Evolutionary conservation across 768 basidiomycete species (phyloP).

Genomic region (Leucogyrophana mollusca): DNA sequence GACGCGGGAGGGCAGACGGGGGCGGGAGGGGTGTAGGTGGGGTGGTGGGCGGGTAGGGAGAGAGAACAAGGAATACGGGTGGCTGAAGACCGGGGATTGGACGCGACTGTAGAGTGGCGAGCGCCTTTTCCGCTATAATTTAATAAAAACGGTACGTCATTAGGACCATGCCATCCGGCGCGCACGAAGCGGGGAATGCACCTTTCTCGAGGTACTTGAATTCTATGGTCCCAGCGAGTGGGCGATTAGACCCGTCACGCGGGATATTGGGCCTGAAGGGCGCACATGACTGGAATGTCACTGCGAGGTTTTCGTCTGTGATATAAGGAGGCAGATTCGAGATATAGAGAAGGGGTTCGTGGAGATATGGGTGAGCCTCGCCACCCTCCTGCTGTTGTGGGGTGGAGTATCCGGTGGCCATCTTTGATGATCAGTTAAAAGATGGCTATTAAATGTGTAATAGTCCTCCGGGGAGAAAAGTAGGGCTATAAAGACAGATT

Average conservation of each 20-base stretch:
- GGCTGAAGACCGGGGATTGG: slow-evolving; percentile 62
- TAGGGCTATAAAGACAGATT: slow-evolving; percentile 1
- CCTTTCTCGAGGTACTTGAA: slow-evolving; percentile 83
- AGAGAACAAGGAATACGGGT: slow-evolving; percentile 63
- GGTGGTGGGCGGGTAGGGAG: slow-evolving; percentile 80
- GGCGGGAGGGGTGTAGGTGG: slow-evolving; percentile 75
- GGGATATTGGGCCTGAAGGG: slow-evolving; percentile 79
- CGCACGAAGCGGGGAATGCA: slow-evolving; percentile 32
- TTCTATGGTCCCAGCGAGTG: slow-evolving; percentile 74
- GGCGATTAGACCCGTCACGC: slow-evolving; percentile 52
- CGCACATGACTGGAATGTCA: slow-evolving; percentile 70
- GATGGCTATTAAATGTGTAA: too few relatives aligned
- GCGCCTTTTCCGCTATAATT: slow-evolving; percentile 78
- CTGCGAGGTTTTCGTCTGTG: slow-evolving; percentile 73
- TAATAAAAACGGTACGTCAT: slow-evolving; percentile 3
- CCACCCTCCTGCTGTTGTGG: slow-evolving; percentile 26
- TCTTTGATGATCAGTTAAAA: slow-evolving; percentile 29
- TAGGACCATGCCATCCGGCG: neutral
- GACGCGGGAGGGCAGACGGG: slow-evolving; percentile 72
- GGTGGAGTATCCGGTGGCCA: slow-evolving; percentile 35
- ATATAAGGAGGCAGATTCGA: slow-evolving; percentile 73
- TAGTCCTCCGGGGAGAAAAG: neutral
- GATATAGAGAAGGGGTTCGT: slow-evolving; percentile 80
- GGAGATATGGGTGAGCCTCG: slow-evolving; percentile 77
- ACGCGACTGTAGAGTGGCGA: slow-evolving; percentile 79